Evolutionary conservation across 352 stramenopile species (phyloP).

Genomic region (Elongisporangium senticosum): DNA sequence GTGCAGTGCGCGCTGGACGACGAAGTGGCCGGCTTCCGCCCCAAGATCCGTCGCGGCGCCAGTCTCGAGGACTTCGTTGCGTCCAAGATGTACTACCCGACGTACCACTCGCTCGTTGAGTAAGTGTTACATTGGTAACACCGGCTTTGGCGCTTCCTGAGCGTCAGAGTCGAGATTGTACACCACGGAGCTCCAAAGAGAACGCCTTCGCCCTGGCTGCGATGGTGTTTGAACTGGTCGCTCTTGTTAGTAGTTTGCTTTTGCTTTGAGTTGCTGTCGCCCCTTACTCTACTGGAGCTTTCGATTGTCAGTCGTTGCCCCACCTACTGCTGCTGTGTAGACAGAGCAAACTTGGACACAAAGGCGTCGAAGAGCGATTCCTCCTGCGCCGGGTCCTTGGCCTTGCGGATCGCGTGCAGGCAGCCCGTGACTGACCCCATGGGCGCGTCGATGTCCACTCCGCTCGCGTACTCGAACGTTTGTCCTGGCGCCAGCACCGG

Average conservation of each 20-base stretch:
- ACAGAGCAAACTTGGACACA: slow-evolving; percentile 60
- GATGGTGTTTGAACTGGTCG: not conserved
- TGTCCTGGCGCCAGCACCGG: slow-evolving; percentile 57
- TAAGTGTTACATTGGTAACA: slow-evolving; percentile 18
- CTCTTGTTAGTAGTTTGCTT: not conserved
- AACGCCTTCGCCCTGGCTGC: not conserved
- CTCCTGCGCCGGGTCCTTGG: slow-evolving; percentile 13
- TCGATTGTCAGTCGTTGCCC: not conserved
- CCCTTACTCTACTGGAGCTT: slow-evolving; percentile 3
- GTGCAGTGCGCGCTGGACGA: slow-evolving; percentile 87
- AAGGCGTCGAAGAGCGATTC: slow-evolving; percentile 58
- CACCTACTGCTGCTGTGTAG: slow-evolving; percentile 18
- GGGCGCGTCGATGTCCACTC: slow-evolving; percentile 67
- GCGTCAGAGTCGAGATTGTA: not conserved
- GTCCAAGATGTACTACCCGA: slow-evolving; percentile 94
- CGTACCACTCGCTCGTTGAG: slow-evolving; percentile 92
- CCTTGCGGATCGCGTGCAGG: slow-evolving; percentile 44
- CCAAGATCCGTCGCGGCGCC: slow-evolving; percentile 55
- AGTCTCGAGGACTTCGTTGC: slow-evolving; percentile 88
- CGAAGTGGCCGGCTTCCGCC: slow-evolving; percentile 77
- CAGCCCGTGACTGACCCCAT: slow-evolving; percentile 56
- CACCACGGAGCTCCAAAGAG: not conserved
- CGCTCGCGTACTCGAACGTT: slow-evolving; percentile 77
- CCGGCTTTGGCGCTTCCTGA: not conserved
- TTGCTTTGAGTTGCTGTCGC: slow-evolving; percentile 3